Conservation (phyloP, 768 basidiomycete species). For the Boletus bicolor region DNA sequence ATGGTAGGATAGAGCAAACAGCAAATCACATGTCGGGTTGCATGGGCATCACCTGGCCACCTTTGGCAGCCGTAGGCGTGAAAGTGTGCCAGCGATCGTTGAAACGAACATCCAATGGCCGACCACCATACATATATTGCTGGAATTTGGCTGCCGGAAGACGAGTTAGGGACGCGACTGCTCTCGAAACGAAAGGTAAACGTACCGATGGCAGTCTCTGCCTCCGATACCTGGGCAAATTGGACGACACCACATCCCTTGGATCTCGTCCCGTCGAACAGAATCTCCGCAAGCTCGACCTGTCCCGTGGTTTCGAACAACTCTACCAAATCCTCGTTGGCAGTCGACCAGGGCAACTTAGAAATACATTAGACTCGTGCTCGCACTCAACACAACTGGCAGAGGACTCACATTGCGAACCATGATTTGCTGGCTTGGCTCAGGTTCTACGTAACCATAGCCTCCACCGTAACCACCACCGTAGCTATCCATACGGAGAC, state of each 20-base stretch:
- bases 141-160: conserved; percentile 77
- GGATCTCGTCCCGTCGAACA: conserved; percentile 88
- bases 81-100: conserved; percentile 97
- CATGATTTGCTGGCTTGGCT: conserved; percentile 96
- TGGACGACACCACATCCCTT: conserved; percentile 97
- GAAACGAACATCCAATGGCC: conserved; percentile 88
- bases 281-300: conserved; percentile 91
- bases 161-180: neutral
- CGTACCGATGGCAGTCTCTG: conserved; percentile 90
- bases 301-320: conserved; percentile 96
- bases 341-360: conserved; percentile 97
- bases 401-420: conserved; percentile 84
- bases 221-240: conserved; percentile 82
- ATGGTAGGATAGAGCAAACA: neutral
- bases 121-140: conserved; percentile 91
- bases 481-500: conserved; percentile 36
- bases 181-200: neutral
- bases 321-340: conserved; percentile 97
- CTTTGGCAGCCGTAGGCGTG: conserved; percentile 84
- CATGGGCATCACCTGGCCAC: conserved; percentile 69
- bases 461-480: conserved; percentile 40
- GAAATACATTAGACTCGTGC: neutral
- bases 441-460: conserved; percentile 52
- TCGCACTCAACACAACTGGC: neutral
- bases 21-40: conserved; percentile 46